Evolutionary conservation across 1,284 basidiomycete species (phyloP).

Genomic region (Caloboletus firmus): DNA sequence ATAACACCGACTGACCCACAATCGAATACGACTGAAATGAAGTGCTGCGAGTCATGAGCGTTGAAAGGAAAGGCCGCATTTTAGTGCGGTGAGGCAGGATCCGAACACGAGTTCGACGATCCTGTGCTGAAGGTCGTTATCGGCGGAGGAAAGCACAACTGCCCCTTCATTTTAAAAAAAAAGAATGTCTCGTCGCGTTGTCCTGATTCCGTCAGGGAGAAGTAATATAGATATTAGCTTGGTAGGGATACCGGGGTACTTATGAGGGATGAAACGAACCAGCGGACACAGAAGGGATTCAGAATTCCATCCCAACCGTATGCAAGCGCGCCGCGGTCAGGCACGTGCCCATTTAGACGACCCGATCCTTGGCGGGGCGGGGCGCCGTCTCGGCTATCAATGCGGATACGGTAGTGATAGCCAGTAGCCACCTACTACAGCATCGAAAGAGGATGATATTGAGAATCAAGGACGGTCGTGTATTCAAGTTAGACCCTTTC

Average conservation of each 20-base stretch:
- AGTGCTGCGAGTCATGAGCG: slow-evolving; percentile 2
- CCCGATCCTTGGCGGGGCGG: slow-evolving; percentile 8
- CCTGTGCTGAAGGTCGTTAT: slow-evolving; percentile 7
- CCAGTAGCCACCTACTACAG: not conserved
- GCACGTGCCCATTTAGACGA: slow-evolving; percentile 13
- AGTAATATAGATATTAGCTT: not conserved
- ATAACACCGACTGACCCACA: slow-evolving; percentile 4
- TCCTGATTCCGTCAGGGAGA: slow-evolving; percentile 13
- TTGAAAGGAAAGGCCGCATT: slow-evolving; percentile 5
- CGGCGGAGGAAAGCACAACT: slow-evolving; percentile 20
- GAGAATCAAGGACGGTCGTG: not conserved
- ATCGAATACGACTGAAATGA: slow-evolving; percentile 2
- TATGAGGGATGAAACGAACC: slow-evolving; percentile 21
- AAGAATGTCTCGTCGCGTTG: not conserved
- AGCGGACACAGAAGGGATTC: not conserved
- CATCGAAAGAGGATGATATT: slow-evolving; percentile 1
- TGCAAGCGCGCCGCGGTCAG: slow-evolving; percentile 15
- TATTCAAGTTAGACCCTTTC: slow-evolving; percentile 3
- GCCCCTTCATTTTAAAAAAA: slow-evolving; percentile 12
- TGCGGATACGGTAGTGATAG: not conserved
- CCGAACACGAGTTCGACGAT: slow-evolving; percentile 5
- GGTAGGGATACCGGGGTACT: not conserved
- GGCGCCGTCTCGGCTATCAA: not conserved
- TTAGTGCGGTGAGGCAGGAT: slow-evolving; percentile 10
- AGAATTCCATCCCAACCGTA: not conserved